A percentile compares a stretch with the other conserved stretches of the same genome.
These are phyloP conservation scores for Mangifera indica DNA, from an alignment of 345 rosid species.

Conservation along the genomic window DNA sequence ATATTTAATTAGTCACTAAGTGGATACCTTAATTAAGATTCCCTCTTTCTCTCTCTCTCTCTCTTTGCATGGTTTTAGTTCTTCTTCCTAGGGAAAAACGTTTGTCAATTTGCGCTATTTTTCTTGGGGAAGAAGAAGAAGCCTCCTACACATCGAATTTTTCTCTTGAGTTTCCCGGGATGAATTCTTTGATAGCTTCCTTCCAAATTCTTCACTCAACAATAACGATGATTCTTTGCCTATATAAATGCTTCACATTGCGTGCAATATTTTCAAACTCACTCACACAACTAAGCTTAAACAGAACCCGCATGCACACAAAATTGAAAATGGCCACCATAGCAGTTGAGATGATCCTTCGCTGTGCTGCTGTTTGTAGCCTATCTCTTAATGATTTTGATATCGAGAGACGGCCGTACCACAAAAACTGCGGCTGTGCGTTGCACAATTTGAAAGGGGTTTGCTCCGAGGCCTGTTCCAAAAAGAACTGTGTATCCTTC, in stretches of 20 bases:
- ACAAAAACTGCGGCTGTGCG: conserved; percentile 40
- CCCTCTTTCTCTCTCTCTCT: too few species aligned
- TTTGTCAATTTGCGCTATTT: too few species aligned
- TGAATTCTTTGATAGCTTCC: too few species aligned
- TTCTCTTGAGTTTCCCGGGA: too few species aligned
- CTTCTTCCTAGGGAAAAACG: not conserved
- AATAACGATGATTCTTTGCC: not conserved
- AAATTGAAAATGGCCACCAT: conserved; percentile 16
- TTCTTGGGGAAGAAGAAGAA: too few species aligned
- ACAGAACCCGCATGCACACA: not conserved
- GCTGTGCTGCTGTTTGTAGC: not conserved
- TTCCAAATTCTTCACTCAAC: not conserved
- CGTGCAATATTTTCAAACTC: not conserved
- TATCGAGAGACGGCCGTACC: conserved; percentile 41
- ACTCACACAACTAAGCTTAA: too few species aligned
- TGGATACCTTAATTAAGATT: too few species aligned
- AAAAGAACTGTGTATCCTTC: conserved; percentile 12
- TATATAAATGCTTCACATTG: not conserved
- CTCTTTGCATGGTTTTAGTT: not conserved
- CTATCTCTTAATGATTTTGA: conserved; percentile 13
- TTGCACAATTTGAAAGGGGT: conserved; percentile 32
- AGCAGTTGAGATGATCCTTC: not conserved
- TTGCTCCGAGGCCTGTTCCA: conserved; percentile 17
- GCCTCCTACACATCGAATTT: too few species aligned
- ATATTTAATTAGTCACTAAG: too few species aligned